These are phyloP conservation scores for Pyrenochaeta sp. DNA, from an alignment of 2,329 filamentous ascomycete genomes.

Conservation along the genomic window DNA sequence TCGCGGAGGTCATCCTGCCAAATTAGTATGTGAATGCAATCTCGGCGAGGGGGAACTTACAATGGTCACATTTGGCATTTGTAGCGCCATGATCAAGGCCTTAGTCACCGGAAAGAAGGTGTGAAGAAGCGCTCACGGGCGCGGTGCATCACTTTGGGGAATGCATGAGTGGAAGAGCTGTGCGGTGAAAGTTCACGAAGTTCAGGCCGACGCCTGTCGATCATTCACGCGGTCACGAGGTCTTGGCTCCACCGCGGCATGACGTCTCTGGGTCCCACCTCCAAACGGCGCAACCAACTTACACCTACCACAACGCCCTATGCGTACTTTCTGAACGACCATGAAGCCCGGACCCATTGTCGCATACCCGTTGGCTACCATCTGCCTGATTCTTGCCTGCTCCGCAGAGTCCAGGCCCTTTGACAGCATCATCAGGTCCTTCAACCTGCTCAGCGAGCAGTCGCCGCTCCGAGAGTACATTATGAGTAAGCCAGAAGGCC, in stretches of 20 bases:
- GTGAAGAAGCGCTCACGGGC: conserved; percentile 22
- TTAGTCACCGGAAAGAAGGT: neutral
- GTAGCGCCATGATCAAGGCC: conserved; percentile 27
- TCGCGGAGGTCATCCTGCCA: conserved; percentile 53
- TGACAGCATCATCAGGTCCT: conserved; percentile 36
- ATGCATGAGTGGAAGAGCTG: conserved; percentile 16
- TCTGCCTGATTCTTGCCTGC: conserved; percentile 42
- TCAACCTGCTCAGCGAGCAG: conserved; percentile 39
- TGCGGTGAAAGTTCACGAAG: conserved; percentile 10
- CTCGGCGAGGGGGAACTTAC: conserved; percentile 24
- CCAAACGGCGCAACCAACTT: conserved; percentile 15
- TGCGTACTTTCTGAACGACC: conserved; percentile 14
- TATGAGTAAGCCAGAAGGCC: conserved; percentile 40
- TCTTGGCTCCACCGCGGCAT: conserved; percentile 44
- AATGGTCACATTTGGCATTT: conserved; percentile 43
- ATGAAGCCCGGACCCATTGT: conserved; percentile 40
- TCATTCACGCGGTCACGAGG: conserved; percentile 43
- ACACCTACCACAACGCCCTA: conserved; percentile 16
- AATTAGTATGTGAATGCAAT: conserved; percentile 18
- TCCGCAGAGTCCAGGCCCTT: conserved; percentile 44
- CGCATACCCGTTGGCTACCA: conserved; percentile 36
- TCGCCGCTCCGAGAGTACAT: conserved; percentile 35
- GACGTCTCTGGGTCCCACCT: conserved; percentile 41
- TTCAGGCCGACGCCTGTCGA: conserved; percentile 17
- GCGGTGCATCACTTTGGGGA: conserved; percentile 19